Base-by-base conservation (phyloP, 164 flowering plant species). In the Euptelea pleiosperma region DNA sequence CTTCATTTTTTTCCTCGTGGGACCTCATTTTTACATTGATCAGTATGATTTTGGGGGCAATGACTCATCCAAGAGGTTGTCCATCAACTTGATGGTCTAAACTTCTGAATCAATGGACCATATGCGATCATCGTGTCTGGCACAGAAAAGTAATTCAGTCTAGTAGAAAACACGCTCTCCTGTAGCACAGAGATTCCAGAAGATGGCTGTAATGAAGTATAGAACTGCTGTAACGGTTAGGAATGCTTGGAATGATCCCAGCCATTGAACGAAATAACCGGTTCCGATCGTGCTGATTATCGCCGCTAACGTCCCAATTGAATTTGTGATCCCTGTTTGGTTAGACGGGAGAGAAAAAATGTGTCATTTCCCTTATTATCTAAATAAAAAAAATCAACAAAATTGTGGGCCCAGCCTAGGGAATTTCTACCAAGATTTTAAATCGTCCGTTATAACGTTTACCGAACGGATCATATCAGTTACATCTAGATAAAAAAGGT, bases 171-270 rank as follows among this genome's bases (percentile, higher is more conserved):
- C 89, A 50, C 82, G 82, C 49, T 93, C 96, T 55, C 90, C 96
- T 0, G 97, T 86, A n/a, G 98, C 92, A 49, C 61, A 83, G 30
- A 88, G 62, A 64, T 89, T 87, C 89, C 90, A 93, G 63, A 93
- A 90, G 26, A 90, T 65, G 55, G 98, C 55, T 19, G 96, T 45
- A 18, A 64, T 59, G 59, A 90, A 87, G 58, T 93, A 93, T 16
- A 93, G 85, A 10, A 56, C 71, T 0, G 97, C 90, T 8, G 98
- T 93, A 56, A 90, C 68, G 0, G 86, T 82, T 46, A 93, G 70
- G 73, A 93, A 93, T 28, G 98, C 96, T 53, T 90, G 94, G 58
- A 93, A 93, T 3, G 98, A 93, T 62, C 98, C 98, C 29, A 90
- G 69, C 97, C 98, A 90, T 41, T 93, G 85, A 9, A 93, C 97